Evolutionary conservation across 2,329 filamentous ascomycete species (phyloP).

Genomic region (Metarhizium humberi): DNA sequence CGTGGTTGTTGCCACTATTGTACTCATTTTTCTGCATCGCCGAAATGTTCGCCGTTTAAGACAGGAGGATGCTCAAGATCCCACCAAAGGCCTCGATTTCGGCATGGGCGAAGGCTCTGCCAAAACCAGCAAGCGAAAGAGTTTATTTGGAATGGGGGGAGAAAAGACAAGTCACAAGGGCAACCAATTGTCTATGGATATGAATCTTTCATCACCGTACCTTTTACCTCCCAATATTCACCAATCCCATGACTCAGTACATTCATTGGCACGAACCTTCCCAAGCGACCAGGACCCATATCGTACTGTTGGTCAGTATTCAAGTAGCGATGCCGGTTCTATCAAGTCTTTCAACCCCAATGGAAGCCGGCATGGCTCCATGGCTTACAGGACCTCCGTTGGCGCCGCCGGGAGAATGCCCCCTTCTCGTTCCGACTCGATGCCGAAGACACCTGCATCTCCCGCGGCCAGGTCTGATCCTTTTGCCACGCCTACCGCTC

Average conservation of each 20-base stretch:
- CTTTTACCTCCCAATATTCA: conserved; percentile 79
- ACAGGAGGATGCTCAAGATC: conserved; percentile 74
- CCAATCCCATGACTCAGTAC: conserved; percentile 74
- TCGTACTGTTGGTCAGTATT: conserved; percentile 50
- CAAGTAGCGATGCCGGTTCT: conserved; percentile 46
- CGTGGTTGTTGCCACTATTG: conserved; percentile 52
- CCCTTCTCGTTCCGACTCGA: conserved; percentile 30
- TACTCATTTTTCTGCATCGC: conserved; percentile 70
- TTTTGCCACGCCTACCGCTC: conserved; percentile 24
- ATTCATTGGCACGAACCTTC: conserved; percentile 72
- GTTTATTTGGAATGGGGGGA: conserved; percentile 41
- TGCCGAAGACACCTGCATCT: conserved; percentile 30
- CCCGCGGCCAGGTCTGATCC: conserved; percentile 25
- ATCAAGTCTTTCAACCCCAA: conserved; percentile 42
- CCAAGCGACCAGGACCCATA: conserved; percentile 78
- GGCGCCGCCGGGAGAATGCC: conserved; percentile 17
- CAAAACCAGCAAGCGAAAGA: conserved; percentile 25
- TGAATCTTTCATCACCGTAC: conserved; percentile 77
- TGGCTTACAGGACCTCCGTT: conserved; percentile 12
- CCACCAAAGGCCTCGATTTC: conserved; percentile 88
- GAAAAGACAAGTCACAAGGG: conserved; percentile 42
- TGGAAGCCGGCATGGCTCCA: conserved; percentile 26
- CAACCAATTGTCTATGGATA: conserved; percentile 58
- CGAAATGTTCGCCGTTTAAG: conserved; percentile 63
- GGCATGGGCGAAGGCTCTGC: conserved; percentile 55